Evolutionary conservation across 225 moss, liverwort and hornwort species (phyloP).

Genomic region (Pseudisothecium myosuroides): DNA sequence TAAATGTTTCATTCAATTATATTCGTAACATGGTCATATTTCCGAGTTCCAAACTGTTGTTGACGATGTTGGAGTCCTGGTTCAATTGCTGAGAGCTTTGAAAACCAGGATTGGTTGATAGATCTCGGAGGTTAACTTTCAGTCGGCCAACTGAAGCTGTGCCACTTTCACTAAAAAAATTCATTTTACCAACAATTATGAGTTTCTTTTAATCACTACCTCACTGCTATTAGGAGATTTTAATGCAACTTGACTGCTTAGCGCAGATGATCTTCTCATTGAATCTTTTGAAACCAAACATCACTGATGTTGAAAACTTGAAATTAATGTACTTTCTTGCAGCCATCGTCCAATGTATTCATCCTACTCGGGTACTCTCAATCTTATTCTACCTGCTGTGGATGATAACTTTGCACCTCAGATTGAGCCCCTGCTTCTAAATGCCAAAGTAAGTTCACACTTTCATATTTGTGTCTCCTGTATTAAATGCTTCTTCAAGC

Average conservation of each 20-base stretch:
- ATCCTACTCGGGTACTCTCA: neutral
- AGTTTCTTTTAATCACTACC: neutral
- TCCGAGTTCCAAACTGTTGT: neutral
- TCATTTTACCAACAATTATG: too few species aligned
- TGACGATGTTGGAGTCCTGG: too few species aligned
- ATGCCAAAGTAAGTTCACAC: conserved; percentile 13
- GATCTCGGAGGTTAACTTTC: neutral
- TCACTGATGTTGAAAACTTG: neutral
- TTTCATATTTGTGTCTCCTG: neutral
- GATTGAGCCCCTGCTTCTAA: conserved; percentile 39
- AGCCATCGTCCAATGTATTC: conserved; percentile 97
- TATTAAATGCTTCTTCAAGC: neutral
- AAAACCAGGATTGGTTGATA: neutral
- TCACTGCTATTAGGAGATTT: neutral
- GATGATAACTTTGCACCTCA: conserved; percentile 29
- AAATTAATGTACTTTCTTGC: neutral
- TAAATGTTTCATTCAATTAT: neutral
- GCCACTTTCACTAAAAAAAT: neutral
- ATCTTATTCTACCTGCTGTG: conserved; percentile 36
- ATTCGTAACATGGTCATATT: neutral
- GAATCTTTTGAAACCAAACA: neutral
- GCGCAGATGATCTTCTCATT: neutral
- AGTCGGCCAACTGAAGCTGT: neutral
- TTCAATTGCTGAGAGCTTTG: neutral
- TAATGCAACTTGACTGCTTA: neutral